These are phyloP conservation scores for Colletotrichum theobromicola DNA, from an alignment of 2,329 filamentous ascomycete species.

Conservation along the genomic window DNA sequence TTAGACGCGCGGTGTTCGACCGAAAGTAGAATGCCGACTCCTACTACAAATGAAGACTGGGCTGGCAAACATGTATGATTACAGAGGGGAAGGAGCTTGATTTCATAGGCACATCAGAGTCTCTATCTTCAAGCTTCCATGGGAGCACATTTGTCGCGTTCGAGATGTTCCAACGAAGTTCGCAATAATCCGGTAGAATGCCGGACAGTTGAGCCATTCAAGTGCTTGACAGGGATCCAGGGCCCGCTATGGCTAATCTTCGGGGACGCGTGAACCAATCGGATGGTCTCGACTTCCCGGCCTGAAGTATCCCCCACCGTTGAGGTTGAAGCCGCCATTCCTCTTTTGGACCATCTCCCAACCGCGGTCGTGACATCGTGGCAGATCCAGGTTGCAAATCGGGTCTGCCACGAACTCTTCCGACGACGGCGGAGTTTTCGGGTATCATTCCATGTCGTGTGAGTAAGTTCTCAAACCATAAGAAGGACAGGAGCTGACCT, in stretches of 20 bases:
- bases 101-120: too few relatives aligned
- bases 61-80: too few relatives aligned
- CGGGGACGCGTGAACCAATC: not conserved
- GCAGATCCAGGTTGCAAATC: not conserved
- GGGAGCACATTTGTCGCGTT: too few relatives aligned
- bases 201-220: not conserved
- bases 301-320: not conserved
- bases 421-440: not conserved
- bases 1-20: not conserved
- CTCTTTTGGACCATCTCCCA: not conserved
- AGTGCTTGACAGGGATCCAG: not conserved
- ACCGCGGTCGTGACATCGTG: not conserved
- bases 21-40: too few relatives aligned
- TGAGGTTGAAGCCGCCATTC: not conserved
- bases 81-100: too few relatives aligned
- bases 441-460: not conserved
- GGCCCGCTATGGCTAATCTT: not conserved
- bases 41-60: too few relatives aligned
- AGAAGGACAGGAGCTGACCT: not conserved
- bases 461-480: not conserved
- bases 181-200: not conserved
- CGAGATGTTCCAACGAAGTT: too few relatives aligned
- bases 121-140: too few relatives aligned
- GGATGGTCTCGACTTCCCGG: not conserved
- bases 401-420: not conserved